phyloP scores from a whole-genome alignment of 1,284 basidiomycete species.

The Pseudomicrostroma phylloplanum region DNA sequence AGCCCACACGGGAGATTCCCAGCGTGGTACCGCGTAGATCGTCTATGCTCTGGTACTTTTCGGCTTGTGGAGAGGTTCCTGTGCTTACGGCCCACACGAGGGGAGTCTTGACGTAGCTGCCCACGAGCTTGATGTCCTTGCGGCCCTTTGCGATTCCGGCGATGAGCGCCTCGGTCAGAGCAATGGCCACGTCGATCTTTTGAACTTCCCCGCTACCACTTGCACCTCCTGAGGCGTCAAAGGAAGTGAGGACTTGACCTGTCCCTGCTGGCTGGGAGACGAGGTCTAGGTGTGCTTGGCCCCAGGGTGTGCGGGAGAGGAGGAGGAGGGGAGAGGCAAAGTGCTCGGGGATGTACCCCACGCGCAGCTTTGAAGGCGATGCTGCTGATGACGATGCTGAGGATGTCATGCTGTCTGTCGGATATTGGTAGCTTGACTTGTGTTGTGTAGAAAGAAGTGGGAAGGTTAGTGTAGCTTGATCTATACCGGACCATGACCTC shows the following conservation, averaged over 20 bases:
- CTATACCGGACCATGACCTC: too few species aligned
- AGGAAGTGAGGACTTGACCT: constrained; percentile 45
- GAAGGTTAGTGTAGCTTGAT: background rate
- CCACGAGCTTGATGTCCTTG: constrained; percentile 79
- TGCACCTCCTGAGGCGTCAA: constrained; percentile 29
- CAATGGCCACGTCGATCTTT: constrained; percentile 57
- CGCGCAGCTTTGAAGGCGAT: constrained; percentile 18
- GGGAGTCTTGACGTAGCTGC: constrained; percentile 69
- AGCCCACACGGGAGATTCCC: constrained; percentile 79
- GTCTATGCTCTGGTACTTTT: constrained; percentile 63
- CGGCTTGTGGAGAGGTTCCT: constrained; percentile 59
- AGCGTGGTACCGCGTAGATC: constrained; percentile 75
- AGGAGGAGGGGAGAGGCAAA: constrained; percentile 38
- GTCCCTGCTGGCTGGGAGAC: constrained; percentile 42
- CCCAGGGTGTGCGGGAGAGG: constrained; percentile 39
- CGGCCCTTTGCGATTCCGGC: constrained; percentile 80
- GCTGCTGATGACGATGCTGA: background rate
- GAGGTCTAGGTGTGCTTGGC: constrained; percentile 32
- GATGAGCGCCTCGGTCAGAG: constrained; percentile 86
- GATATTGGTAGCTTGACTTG: background rate
- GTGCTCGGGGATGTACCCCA: constrained; percentile 47
- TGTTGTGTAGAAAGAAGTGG: background rate
- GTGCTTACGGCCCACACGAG: constrained; percentile 69
- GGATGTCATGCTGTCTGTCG: too few species aligned
- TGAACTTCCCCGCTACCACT: constrained; percentile 23